A percentile compares a stretch with the other conserved stretches of the same genome.
Evolutionary conservation across 73 alveolate species (phyloP).

Genomic region (Paramecium sonneborni): DNA sequence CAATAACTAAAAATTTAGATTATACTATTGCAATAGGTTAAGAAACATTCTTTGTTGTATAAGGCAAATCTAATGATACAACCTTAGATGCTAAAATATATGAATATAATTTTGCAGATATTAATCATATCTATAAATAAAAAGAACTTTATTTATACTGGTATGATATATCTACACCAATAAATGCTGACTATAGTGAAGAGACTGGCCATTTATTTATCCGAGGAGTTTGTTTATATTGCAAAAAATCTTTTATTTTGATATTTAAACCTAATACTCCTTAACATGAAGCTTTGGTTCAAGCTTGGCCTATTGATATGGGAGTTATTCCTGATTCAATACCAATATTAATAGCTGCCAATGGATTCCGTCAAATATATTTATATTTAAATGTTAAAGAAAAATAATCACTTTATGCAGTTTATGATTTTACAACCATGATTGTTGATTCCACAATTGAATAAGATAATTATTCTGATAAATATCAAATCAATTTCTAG

Average conservation of each 20-base stretch:
- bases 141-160: background rate
- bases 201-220: conserved; percentile 6
- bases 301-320: background rate
- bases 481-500: background rate
- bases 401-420: background rate
- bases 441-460: background rate
- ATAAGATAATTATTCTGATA: background rate
- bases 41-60: background rate
- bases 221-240: background rate
- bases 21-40: background rate
- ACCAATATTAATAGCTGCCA: background rate
- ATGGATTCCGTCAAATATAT: background rate
- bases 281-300: background rate
- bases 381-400: background rate
- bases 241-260: background rate
- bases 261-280: conserved; percentile 31
- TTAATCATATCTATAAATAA: background rate
- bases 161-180: conserved; percentile 7
- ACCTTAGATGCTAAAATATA: background rate
- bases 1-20: background rate
- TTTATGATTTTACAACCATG: background rate
- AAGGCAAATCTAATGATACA: background rate
- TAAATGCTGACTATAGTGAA: background rate
- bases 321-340: background rate
- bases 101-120: conserved; percentile 2